phyloP scores from a whole-genome alignment of 2,329 filamentous ascomycete species.

The Knoxdaviesia proteae region DNA sequence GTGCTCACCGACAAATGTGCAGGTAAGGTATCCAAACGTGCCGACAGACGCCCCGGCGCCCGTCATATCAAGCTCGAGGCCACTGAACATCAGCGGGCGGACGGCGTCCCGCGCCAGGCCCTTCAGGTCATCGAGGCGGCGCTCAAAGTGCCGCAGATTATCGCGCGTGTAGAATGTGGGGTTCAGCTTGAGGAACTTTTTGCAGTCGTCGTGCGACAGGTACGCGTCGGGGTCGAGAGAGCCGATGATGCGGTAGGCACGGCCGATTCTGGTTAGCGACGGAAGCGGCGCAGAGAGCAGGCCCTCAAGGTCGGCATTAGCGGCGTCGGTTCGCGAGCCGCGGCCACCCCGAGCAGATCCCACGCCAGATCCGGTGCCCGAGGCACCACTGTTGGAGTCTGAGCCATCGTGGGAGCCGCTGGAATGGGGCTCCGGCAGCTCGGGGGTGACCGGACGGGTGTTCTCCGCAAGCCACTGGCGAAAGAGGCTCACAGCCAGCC shows the following conservation, averaged over 20 bases:
- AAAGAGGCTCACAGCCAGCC: constrained; percentile 73
- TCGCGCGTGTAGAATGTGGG: constrained; percentile 71
- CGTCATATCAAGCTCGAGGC: constrained; percentile 57
- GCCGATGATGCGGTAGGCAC: constrained; percentile 61
- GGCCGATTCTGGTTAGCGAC: constrained; percentile 28
- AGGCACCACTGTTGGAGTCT: constrained; percentile 7
- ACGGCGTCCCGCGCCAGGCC: constrained; percentile 63
- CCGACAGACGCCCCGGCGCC: constrained; percentile 16
- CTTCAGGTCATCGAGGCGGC: constrained; percentile 75
- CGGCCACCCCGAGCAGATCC: constrained; percentile 9
- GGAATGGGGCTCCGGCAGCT: neutral
- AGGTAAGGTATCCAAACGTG: constrained; percentile 27
- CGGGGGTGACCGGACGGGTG: constrained; percentile 44
- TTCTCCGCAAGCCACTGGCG: constrained; percentile 87
- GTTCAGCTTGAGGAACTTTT: constrained; percentile 67
- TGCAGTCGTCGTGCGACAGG: constrained; percentile 70
- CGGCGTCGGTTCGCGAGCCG: constrained; percentile 10
- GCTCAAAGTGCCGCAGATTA: constrained; percentile 69
- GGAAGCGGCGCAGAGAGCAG: constrained; percentile 20
- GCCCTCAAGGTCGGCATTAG: constrained; percentile 7
- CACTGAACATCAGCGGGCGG: constrained; percentile 67
- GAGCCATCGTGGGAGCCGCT: constrained; percentile 1
- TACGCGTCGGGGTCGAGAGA: constrained; percentile 39
- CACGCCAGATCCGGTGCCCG: constrained; percentile 2
- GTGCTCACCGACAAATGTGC: constrained; percentile 23